A percentile compares a stretch with the other conserved stretches of the same genome.
phyloP scores from a whole-genome alignment of 768 basidiomycete species.

The Leccinum subgranulosum region DNA sequence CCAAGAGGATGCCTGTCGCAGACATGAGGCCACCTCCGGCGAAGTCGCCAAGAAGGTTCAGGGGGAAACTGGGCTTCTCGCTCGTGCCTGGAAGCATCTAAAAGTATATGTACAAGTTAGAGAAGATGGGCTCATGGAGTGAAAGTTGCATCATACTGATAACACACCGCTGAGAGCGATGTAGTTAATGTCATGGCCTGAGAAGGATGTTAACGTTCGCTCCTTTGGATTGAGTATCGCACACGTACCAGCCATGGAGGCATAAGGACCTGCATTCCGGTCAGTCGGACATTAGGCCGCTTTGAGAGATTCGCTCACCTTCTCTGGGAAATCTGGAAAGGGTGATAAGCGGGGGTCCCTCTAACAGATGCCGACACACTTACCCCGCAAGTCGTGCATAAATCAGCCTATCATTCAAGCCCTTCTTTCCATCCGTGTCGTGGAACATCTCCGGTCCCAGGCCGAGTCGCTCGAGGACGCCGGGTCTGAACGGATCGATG shows the following conservation, averaged over 20 bases:
- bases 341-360: background rate
- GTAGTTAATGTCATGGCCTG: constrained; percentile 85
- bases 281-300: constrained; percentile 13
- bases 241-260: constrained; percentile 69
- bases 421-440: constrained; percentile 40
- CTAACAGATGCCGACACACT: constrained; percentile 20
- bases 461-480: constrained; percentile 74
- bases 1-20: constrained; percentile 69
- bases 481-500: constrained; percentile 82
- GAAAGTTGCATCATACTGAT: constrained; percentile 40
- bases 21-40: constrained; percentile 78
- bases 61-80: constrained; percentile 66
- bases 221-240: background rate
- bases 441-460: constrained; percentile 76
- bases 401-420: constrained; percentile 60
- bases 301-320: constrained; percentile 37
- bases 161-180: constrained; percentile 75
- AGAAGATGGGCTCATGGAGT: background rate
- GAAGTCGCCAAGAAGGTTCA: constrained; percentile 80
- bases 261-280: constrained; percentile 52
- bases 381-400: constrained; percentile 78
- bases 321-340: constrained; percentile 54
- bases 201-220: background rate
- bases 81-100: constrained; percentile 66
- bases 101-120: background rate